phyloP scores from a whole-genome alignment of 805 yeast genomes.

The Wickerhamiella shivajii region DNA sequence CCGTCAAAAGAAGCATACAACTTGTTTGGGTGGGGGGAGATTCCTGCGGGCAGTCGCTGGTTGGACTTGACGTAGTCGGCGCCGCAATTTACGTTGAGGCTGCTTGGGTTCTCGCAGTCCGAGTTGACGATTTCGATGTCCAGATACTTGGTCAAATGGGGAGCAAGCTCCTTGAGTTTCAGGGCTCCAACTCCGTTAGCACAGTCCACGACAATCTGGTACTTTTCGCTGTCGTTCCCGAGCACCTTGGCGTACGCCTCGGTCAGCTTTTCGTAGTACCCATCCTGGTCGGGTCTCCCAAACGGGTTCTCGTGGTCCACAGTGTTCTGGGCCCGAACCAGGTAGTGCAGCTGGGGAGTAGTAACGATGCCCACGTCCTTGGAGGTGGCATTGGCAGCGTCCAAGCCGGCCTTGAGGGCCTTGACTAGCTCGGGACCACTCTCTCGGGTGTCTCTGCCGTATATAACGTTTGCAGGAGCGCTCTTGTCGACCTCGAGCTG shows the following conservation, averaged over 20 bases:
- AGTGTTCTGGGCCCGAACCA: conserved; percentile 63
- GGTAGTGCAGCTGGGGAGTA: conserved; percentile 88
- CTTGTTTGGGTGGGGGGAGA: conserved; percentile 31
- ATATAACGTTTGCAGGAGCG: conserved; percentile 35
- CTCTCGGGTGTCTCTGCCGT: conserved; percentile 81
- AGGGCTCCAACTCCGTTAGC: conserved; percentile 98
- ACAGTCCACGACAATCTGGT: conserved; percentile 53
- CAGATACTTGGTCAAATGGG: conserved; percentile 28
- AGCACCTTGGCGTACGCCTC: conserved; percentile 35
- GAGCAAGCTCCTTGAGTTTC: conserved; percentile 38
- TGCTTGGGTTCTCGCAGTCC: conserved; percentile 36
- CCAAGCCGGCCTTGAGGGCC: conserved; percentile 49
- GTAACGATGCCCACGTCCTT: conserved; percentile 59
- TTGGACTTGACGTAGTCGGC: conserved; percentile 91
- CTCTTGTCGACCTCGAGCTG: conserved; percentile 34
- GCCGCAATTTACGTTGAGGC: conserved; percentile 70
- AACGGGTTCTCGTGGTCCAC: conserved; percentile 26
- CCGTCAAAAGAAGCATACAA: conserved; percentile 86
- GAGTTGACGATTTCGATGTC: conserved; percentile 36
- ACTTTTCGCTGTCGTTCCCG: conserved; percentile 15
- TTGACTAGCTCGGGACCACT: conserved; percentile 56
- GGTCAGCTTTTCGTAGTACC: conserved; percentile 55
- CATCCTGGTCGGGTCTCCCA: conserved; percentile 49
- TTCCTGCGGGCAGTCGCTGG: conserved; percentile 58
- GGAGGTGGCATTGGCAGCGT: conserved; percentile 32